Evolutionary conservation across 139 green algal species (phyloP).

Genomic region (Deuterostichococcus epilithicus): DNA sequence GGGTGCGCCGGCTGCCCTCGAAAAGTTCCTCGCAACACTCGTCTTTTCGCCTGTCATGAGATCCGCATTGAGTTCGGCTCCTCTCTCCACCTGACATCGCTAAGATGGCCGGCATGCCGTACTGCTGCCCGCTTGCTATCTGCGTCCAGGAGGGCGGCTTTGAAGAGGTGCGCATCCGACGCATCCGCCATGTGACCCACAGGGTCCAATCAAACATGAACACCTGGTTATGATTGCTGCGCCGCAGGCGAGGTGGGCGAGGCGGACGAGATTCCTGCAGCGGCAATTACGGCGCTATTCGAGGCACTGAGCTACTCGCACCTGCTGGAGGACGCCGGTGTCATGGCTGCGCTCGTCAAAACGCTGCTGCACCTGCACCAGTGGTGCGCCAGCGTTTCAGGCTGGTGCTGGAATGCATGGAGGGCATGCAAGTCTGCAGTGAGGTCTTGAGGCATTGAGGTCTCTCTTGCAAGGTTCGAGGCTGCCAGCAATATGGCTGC

Average conservation of each 20-base stretch:
- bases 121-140: background rate
- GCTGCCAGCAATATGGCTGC: too few species aligned
- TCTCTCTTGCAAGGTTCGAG: too few species aligned
- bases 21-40: background rate
- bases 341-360: slow-evolving; percentile 17
- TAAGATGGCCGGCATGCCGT: background rate
- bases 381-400: background rate
- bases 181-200: background rate
- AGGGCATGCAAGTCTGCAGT: too few species aligned
- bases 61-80: background rate
- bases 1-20: background rate
- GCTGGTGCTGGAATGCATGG: too few species aligned
- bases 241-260: background rate
- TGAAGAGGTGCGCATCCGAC: too few species aligned
- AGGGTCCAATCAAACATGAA: background rate
- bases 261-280: slow-evolving; percentile 7
- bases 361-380: slow-evolving; percentile 24
- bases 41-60: background rate
- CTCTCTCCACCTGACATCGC: background rate
- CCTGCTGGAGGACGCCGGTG: slow-evolving; percentile 22
- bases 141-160: background rate
- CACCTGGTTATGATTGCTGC: background rate
- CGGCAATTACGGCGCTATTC: slow-evolving; percentile 24
- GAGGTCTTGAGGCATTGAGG: too few species aligned
- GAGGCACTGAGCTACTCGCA: slow-evolving; percentile 26